These are phyloP conservation scores for Anaeramoeba ignava DNA, from an alignment of 78 protist genomes.

Conservation along the genomic window DNA sequence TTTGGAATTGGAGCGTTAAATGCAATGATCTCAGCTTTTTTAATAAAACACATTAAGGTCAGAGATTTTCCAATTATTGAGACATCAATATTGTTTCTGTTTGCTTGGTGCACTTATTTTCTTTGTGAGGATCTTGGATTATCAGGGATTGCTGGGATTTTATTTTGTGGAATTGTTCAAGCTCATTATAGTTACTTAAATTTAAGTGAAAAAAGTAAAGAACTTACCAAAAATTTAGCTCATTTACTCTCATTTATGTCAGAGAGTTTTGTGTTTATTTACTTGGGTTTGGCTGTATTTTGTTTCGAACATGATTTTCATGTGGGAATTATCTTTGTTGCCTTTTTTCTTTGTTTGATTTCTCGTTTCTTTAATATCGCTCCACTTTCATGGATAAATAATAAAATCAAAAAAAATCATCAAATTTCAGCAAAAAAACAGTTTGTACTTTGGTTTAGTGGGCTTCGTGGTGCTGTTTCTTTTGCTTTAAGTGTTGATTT, in stretches of 20 bases:
- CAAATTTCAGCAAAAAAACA: neutral
- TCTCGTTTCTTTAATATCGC: slow-evolving; percentile 11
- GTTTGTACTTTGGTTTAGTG: slow-evolving; percentile 13
- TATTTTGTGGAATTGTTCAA: slow-evolving; percentile 47
- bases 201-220: slow-evolving; percentile 26
- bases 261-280: slow-evolving; percentile 44
- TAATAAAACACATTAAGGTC: slow-evolving; percentile 16
- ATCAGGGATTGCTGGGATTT: slow-evolving; percentile 44
- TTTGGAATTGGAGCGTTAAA: slow-evolving; percentile 28
- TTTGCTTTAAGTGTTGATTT: no score
- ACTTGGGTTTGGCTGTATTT: slow-evolving; percentile 34
- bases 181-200: slow-evolving; percentile 43
- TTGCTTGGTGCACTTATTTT: slow-evolving; percentile 11
- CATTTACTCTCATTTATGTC: slow-evolving; percentile 41
- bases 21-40: slow-evolving; percentile 20
- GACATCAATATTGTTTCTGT: neutral
- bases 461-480: no score
- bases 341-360: no score
- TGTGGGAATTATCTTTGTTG: no score
- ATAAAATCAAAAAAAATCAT: neutral
- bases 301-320: slow-evolving; percentile 4
- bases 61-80: neutral
- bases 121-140: slow-evolving; percentile 21
- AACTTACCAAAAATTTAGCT: no score
- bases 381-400: slow-evolving; percentile 12